Evolutionary conservation across 1,284 basidiomycete genomes (phyloP), one percentile per base, ranked within the genome.

Genomic region (Sutorius eximius): DNA sequence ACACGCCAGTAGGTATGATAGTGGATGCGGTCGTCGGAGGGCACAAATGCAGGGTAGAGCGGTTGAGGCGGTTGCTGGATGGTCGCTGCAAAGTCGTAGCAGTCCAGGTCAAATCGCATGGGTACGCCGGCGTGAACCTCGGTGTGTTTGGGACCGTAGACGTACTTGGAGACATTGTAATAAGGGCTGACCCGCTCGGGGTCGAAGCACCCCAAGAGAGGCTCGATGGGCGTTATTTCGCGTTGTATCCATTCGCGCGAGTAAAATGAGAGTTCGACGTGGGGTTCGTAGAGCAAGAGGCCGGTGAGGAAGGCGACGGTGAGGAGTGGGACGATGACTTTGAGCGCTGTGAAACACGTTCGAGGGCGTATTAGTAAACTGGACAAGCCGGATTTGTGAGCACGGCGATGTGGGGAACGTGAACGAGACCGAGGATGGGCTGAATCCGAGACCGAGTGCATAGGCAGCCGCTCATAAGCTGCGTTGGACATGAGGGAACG

Each of bases 1-100:
- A 81, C 81, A 16, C 93, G 81, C 93, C 94, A 96, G 69, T 95
- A 96, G 2, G 91, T 87, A 71, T 97, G 94, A 67, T 84, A 94
- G 49, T 83, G 79, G 9, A 81, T 80, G 24, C 81, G 76, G 52
- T 82, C 75, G 42, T 80, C 75, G 12, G 71, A 61, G 3, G 67
- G 59, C 16, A 63, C 29, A 16, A 50, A 53, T 58, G 45, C 33
- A 44, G 30, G 7, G 22, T 47, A 52, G 53, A 56, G 7, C 48
- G 51, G 36, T 50, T 45, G 29, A 15, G 15, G 37, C n/a, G 49
- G 54, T 38, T 53, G 61, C 49, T 63, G 80, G 78, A 95, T 80
- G 7, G 91, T 92, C 11, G 85, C 85, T 3, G 93, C 89, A 70
- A 93, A 94, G 68, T 93, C 85, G 69, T 93, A 96, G 72, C 94